phyloP scores from a whole-genome alignment of 352 stramenopile genomes.

The Pythium utonaiense region DNA sequence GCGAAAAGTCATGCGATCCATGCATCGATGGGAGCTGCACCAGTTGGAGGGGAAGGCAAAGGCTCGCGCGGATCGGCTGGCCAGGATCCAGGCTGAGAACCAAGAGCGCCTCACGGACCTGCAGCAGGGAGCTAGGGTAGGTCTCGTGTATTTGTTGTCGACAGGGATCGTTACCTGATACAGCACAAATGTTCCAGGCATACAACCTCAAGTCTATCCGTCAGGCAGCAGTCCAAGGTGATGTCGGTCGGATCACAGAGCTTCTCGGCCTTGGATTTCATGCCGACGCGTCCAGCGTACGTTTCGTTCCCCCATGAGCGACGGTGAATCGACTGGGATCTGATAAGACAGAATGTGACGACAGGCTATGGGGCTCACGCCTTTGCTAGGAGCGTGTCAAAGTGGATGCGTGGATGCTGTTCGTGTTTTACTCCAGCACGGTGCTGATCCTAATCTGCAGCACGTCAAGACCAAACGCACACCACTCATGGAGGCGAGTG shows the following conservation, averaged over 20 bases:
- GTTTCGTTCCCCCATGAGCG: neutral
- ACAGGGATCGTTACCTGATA: neutral
- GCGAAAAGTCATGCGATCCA: slow-evolving; percentile 5
- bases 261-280: slow-evolving; percentile 52
- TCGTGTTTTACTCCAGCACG: slow-evolving; percentile 36
- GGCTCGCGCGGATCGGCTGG: slow-evolving; percentile 6
- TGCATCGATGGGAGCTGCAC: slow-evolving; percentile 15
- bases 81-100: slow-evolving; percentile 11
- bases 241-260: slow-evolving; percentile 42
- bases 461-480: slow-evolving; percentile 57
- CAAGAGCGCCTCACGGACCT: slow-evolving; percentile 1
- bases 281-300: slow-evolving; percentile 53
- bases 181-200: slow-evolving; percentile 27
- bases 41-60: slow-evolving; percentile 7
- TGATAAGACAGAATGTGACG: neutral
- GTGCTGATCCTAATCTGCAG: slow-evolving; percentile 45
- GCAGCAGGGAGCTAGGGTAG: slow-evolving; percentile 5
- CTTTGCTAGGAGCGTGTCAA: slow-evolving; percentile 52
- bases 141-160: neutral
- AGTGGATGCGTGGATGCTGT: slow-evolving; percentile 45
- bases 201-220: slow-evolving; percentile 68
- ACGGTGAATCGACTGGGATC: neutral
- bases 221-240: slow-evolving; percentile 55
- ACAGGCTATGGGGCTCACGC: slow-evolving; percentile 68
- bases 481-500: slow-evolving; percentile 58